Evolutionary conservation across 164 flowering plant genomes (phyloP).

Genomic region (Magnolia officinalis): DNA sequence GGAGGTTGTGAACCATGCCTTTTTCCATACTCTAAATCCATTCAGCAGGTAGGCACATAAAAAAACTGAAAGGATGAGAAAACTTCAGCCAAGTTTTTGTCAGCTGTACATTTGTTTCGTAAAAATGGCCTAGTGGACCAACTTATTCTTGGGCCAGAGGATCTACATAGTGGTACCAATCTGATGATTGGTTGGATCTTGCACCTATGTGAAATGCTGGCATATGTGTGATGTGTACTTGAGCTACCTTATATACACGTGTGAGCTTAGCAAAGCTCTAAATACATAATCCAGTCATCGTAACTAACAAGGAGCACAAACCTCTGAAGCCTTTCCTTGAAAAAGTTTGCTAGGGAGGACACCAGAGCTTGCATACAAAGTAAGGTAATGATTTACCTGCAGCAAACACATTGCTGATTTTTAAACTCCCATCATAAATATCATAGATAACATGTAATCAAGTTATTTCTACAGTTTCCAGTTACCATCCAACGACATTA

Average conservation of each 20-base stretch:
- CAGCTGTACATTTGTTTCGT: too few relatives aligned
- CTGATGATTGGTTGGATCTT: too few relatives aligned
- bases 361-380: constrained; percentile 53
- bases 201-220: too few relatives aligned
- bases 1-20: too few relatives aligned
- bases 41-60: too few relatives aligned
- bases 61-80: too few relatives aligned
- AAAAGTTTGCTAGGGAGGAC: constrained; percentile 71
- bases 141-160: too few relatives aligned
- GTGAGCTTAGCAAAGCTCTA: background rate
- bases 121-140: too few relatives aligned
- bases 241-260: background rate
- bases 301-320: background rate
- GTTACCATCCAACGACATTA: background rate
- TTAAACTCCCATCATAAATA: background rate
- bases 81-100: too few relatives aligned
- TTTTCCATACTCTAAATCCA: too few relatives aligned
- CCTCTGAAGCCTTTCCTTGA: constrained; percentile 68
- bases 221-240: too few relatives aligned
- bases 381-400: constrained; percentile 76
- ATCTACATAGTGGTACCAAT: too few relatives aligned
- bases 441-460: background rate
- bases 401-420: constrained; percentile 5
- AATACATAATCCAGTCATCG: background rate
- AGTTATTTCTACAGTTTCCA: background rate